Conservation (phyloP, 2,329 filamentous ascomycete genomes). For the Fusarium setosum region DNA sequence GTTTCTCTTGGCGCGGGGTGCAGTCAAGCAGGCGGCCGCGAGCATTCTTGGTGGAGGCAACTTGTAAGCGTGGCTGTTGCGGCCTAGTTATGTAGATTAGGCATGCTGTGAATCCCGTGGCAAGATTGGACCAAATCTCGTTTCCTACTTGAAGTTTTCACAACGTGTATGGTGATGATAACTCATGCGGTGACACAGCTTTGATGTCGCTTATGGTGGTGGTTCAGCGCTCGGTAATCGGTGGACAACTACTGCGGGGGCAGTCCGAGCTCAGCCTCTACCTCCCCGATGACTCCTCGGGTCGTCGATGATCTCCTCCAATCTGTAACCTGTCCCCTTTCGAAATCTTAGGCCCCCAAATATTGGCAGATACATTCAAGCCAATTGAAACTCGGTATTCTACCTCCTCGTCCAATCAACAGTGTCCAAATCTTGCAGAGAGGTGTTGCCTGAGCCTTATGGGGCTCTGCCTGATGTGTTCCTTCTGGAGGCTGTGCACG, state of each 20-base stretch:
- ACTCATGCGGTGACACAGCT: too few relatives aligned
- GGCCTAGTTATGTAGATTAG: too few relatives aligned
- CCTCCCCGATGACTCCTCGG: not conserved
- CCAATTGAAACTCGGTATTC: not conserved
- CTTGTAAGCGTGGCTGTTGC: conserved; percentile 12
- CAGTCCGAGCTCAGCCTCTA: not conserved
- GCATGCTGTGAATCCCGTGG: too few relatives aligned
- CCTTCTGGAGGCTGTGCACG: conserved; percentile 21
- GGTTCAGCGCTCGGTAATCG: too few relatives aligned
- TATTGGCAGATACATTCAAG: not conserved
- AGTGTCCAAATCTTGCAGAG: not conserved
- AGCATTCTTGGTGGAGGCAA: conserved; percentile 45
- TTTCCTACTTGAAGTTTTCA: too few relatives aligned
- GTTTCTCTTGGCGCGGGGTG: conserved; percentile 53
- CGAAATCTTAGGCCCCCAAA: conserved; percentile 1
- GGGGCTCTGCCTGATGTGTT: conserved; percentile 4
- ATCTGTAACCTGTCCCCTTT: not conserved
- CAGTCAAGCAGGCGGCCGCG: conserved; percentile 48
- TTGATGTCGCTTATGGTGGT: too few relatives aligned
- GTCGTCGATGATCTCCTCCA: not conserved
- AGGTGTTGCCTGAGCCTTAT: conserved; percentile 11
- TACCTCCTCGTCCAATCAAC: not conserved
- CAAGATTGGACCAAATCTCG: too few relatives aligned
- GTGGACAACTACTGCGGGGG: not conserved
- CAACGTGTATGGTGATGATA: too few relatives aligned